phyloP scores from a whole-genome alignment of 805 yeast genomes.

The Wickerhamomyces rabaulensis region DNA sequence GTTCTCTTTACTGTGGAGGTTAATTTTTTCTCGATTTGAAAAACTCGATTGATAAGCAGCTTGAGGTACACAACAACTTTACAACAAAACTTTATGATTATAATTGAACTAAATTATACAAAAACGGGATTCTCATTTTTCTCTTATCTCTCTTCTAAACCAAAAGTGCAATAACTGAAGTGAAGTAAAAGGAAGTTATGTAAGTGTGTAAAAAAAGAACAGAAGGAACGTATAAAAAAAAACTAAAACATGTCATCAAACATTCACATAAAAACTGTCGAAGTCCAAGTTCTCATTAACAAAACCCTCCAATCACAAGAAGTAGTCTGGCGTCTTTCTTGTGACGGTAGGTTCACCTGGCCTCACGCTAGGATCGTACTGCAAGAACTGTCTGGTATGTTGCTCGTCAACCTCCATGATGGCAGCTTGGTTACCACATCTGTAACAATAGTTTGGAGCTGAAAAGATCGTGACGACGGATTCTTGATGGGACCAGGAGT shows the following conservation, averaged over 20 bases:
- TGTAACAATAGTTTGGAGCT: conserved; percentile 94
- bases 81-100: too few species aligned
- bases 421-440: conserved; percentile 98
- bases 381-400: conserved; percentile 85
- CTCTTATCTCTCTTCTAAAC: too few species aligned
- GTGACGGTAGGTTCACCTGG: conserved; percentile 98
- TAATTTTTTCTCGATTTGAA: too few species aligned
- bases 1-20: too few species aligned
- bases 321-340: conserved; percentile 95
- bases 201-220: background rate
- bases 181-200: too few species aligned
- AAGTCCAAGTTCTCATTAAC: background rate
- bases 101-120: too few species aligned
- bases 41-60: too few species aligned
- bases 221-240: background rate
- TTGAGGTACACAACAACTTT: too few species aligned
- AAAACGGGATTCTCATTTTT: too few species aligned
- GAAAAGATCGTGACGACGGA: conserved; percentile 89
- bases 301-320: conserved; percentile 45
- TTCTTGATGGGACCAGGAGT: conserved; percentile 91
- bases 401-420: conserved; percentile 97
- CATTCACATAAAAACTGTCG: background rate
- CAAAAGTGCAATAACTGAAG: too few species aligned
- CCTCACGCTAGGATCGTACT: conserved; percentile 93
- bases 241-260: background rate